phyloP scores from a whole-genome alignment of 2,329 filamentous ascomycete genomes.

The Septoria linicola region DNA sequence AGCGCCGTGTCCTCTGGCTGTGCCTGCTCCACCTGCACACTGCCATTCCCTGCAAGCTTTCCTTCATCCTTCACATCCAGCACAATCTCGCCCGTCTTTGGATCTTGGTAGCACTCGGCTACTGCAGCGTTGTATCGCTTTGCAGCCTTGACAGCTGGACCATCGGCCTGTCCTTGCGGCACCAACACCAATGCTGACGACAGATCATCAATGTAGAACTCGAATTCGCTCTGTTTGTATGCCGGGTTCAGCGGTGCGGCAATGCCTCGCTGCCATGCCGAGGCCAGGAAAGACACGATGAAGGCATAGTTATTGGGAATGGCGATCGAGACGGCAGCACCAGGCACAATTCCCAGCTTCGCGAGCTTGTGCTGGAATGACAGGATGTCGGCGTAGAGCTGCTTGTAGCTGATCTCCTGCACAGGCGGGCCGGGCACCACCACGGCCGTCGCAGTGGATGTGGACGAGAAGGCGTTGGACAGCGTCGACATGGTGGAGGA shows the following conservation, averaged over 20 bases:
- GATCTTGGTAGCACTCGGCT: conserved; percentile 80
- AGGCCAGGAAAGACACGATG: conserved; percentile 81
- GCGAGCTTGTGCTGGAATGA: conserved; percentile 78
- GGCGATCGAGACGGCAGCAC: conserved; percentile 76
- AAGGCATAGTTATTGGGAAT: conserved; percentile 85
- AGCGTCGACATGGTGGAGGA: conserved; percentile 55
- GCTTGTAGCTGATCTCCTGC: conserved; percentile 67
- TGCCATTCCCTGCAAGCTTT: conserved; percentile 57
- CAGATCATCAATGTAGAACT: conserved; percentile 88
- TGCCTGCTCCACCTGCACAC: conserved; percentile 53
- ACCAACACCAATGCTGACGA: conserved; percentile 76
- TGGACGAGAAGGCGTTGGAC: conserved; percentile 55
- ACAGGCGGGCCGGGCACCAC: conserved; percentile 69
- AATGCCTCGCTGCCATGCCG: conserved; percentile 78
- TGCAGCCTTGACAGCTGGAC: conserved; percentile 72
- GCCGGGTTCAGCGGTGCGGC: conserved; percentile 84
- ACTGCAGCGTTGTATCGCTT: conserved; percentile 79
- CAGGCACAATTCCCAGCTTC: conserved; percentile 66
- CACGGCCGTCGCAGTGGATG: conserved; percentile 59
- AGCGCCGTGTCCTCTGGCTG: conserved; percentile 75
- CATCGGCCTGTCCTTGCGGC: conserved; percentile 65
- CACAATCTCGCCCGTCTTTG: conserved; percentile 59
- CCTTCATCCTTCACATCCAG: conserved; percentile 76
- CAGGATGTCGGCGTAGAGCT: conserved; percentile 64
- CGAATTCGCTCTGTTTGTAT: conserved; percentile 87